Evolutionary conservation across 495 filamentous ascomycete species (phyloP).

Genomic region (Annulohypoxylon maeteangense): DNA sequence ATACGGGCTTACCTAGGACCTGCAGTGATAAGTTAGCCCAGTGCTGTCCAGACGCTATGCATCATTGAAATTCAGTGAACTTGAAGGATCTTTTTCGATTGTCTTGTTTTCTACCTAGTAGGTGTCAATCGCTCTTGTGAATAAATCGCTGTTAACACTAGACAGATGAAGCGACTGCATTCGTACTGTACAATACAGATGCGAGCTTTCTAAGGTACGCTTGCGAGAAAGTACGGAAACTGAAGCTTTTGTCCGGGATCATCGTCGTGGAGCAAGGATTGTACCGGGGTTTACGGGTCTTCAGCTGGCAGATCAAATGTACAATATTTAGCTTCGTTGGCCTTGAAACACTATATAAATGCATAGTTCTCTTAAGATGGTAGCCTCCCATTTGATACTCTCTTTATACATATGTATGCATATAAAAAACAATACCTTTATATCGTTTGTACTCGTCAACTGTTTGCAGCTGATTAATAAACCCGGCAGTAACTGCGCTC

Average conservation of each 20-base stretch:
- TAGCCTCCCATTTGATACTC: background rate
- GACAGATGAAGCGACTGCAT: background rate
- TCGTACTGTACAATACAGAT: conserved; percentile 3
- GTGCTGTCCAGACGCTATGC: background rate
- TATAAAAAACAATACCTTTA: background rate
- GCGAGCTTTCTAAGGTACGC: conserved; percentile 1
- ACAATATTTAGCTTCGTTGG: background rate
- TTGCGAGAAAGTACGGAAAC: conserved; percentile 12
- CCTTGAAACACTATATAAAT: background rate
- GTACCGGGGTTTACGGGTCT: conserved; percentile 23
- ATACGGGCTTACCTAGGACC: background rate
- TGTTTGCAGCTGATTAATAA: background rate
- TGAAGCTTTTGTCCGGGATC: conserved; percentile 27
- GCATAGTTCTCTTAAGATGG: background rate
- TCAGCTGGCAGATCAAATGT: conserved; percentile 27
- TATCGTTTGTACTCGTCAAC: background rate
- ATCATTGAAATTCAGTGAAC: background rate
- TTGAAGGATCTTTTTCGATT: background rate
- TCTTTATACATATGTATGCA: conserved; percentile 1
- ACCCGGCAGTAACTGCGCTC: background rate
- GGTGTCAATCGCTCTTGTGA: background rate
- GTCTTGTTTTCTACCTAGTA: background rate
- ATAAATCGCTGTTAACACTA: background rate
- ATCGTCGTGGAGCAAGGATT: conserved; percentile 13
- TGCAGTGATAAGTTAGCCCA: background rate